Evolutionary conservation across 2,329 filamentous ascomycete species (phyloP), one percentile per base, ranked within the genome.

Genomic region (Intubia oerlemansii): DNA sequence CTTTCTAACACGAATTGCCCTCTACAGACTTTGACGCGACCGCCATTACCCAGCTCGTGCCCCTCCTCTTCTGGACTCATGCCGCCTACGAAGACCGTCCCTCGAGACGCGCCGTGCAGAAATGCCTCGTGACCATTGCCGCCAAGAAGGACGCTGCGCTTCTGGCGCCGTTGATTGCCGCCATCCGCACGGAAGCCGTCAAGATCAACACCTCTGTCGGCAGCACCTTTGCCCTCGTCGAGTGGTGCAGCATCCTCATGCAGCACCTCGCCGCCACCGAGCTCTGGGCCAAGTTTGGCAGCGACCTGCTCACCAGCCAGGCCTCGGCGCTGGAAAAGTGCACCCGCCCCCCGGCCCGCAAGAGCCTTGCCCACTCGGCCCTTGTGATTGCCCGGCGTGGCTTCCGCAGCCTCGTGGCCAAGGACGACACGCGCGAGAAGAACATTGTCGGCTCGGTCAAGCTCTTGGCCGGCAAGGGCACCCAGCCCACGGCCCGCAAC

Each of bases 171-270:
- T 65, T 93, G 33, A 61, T 81, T 25, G 57, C 62, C 24, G 64
- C 64, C 28, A 49, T 93, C 34, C 66, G 72, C 35, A 54, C 59
- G 18, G 85, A 98, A 50, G 66, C 73, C 10, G 60, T 66, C 36
- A 93, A 91, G 48, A 55, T 63, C 12, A 72, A 69, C 36, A 72
- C 95, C 41, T 80, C 85, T 18, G 56, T 76, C 11, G 67, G 64
- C 24, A 90, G 71, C 49, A 78, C 82, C 5, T 91, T 93, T 46
- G 80, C 91, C 27, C 57, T 98, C 39, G 62, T 88, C 10, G 80
- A 92, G 49, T 98, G 85, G 85, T 81, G 72, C 48, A 77, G 75
- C 33, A 49, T 85, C 33, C 53, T 93, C 28, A 64, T 92, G 39
- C 71, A 84, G 42, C 62, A 74, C 33, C 57, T 82, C 16, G 65